These are phyloP conservation scores for Nitzschia putrida DNA, from an alignment of 108 stramenopile genomes.

Conservation along the genomic window DNA sequence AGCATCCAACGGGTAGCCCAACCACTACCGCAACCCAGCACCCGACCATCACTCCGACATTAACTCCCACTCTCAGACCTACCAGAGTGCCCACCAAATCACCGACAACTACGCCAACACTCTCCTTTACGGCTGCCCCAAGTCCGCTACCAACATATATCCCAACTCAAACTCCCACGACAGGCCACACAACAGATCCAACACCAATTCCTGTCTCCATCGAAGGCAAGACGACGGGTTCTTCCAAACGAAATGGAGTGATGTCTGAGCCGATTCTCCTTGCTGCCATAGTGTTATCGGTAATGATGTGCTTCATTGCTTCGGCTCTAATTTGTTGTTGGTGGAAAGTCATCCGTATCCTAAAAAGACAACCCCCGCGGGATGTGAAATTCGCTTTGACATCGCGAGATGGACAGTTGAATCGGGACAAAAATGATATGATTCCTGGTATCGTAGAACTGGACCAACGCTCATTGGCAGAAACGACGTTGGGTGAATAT, in stretches of 20 bases:
- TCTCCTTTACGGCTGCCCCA: neutral
- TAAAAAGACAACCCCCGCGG: neutral
- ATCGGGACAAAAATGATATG: neutral
- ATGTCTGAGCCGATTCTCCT: constrained; percentile 8
- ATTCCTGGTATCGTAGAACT: constrained; percentile 30
- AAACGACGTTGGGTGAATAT: constrained; percentile 41
- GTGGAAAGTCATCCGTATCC: constrained; percentile 7
- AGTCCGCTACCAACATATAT: neutral
- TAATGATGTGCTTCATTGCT: constrained; percentile 3
- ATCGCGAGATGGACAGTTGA: constrained; percentile 14
- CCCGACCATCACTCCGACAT: neutral
- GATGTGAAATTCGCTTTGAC: constrained; percentile 13
- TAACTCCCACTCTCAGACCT: neutral
- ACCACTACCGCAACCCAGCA: neutral
- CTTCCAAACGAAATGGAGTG: neutral
- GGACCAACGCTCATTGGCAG: constrained; percentile 41
- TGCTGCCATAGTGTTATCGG: constrained; percentile 17
- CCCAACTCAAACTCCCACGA: neutral
- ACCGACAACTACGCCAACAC: neutral
- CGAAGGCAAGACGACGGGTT: neutral
- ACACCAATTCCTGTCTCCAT: neutral
- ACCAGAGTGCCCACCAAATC: neutral
- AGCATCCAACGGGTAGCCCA: neutral
- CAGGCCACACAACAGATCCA: neutral
- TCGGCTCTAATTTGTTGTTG: constrained; percentile 7